Evolutionary conservation across 1,284 basidiomycete species (phyloP), one percentile per base, ranked within the genome.

Genomic region (Trametes polyzona): DNA sequence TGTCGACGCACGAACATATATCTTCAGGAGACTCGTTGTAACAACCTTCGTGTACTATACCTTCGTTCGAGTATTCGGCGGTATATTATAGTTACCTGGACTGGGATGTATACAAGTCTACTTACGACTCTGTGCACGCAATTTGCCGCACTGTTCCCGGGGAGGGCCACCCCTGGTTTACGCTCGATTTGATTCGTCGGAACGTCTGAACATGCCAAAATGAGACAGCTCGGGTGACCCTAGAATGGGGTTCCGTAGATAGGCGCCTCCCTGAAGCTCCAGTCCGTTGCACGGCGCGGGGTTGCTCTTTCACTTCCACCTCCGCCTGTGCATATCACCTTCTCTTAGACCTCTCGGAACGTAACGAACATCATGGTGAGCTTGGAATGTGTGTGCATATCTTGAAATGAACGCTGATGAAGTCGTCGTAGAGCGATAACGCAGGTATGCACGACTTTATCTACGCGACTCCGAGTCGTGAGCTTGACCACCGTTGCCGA

Each of bases 391-490:
- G 12, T 1, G 11, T 27, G 21, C 2, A 17, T 4, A 2, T 35
- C 4, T 3, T 9, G 14, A n/a, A 16, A 23, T n/a, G n/a, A 27
- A 11, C 24, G 26, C 49, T 54, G 11, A 61, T 52, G 37, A 36
- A 57, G 50, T 33, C 35, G 40, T 33, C 12, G 21, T 24, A 86
- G 84, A 85, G 83, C 69, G 84, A 86, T 67, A 86, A 86, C 77
- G 83, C 84, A 76, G 84, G 83, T 84, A 59, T 41, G 47, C 39
- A 39, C 29, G 46, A 47, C 21, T 46, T 23, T 43, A 26, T 24
- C 24, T 39, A 46, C 24, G n/a, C 21, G 21, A 17, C 21, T 7
- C 21, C 26, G 27, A 46, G 7, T 2, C 29, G 4, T 2, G 26
- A 30, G 27, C 27, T 17, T 50, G 39, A 41, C 30, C 21, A 49